Percentiles rank a stretch among this genome's conserved stretches.
These are phyloP conservation scores for Nemania diffusa DNA, from an alignment of 2,329 filamentous ascomycete species.

Conservation along the genomic window DNA sequence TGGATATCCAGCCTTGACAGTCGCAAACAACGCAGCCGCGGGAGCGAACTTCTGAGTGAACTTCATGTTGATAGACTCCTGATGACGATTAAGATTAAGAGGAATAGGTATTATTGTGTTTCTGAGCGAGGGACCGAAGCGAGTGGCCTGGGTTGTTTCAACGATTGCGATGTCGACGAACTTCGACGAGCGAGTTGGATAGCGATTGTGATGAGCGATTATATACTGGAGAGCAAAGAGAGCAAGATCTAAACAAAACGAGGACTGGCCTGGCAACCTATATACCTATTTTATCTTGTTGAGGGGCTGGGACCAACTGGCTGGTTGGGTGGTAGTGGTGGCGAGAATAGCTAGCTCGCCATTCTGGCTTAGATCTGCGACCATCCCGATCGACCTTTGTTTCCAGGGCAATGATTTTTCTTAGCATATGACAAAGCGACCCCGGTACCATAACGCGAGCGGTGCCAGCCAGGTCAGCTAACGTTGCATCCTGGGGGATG, in stretches of 20 bases:
- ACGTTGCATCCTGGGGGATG: conserved; percentile 25
- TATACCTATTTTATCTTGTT: conserved; percentile 39
- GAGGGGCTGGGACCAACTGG: conserved; percentile 34
- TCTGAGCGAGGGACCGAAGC: conserved; percentile 38
- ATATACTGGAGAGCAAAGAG: conserved; percentile 36
- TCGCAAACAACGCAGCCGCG: conserved; percentile 48
- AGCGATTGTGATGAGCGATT: conserved; percentile 44
- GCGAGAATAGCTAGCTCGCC: conserved; percentile 32
- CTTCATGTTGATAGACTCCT: conserved; percentile 50
- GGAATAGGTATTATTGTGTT: conserved; percentile 28
- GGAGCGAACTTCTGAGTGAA: conserved; percentile 49
- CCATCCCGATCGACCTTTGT: conserved; percentile 36
- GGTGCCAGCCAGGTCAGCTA: conserved; percentile 24
- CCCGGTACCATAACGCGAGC: conserved; percentile 1
- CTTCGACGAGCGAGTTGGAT: conserved; percentile 37
- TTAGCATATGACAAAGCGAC: conserved; percentile 20
- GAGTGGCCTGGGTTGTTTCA: conserved; percentile 33
- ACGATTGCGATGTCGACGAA: conserved; percentile 31
- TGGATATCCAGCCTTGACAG: conserved; percentile 42
- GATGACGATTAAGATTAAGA: conserved; percentile 40
- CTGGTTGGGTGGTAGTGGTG: conserved; percentile 40
- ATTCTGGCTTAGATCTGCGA: conserved; percentile 34
- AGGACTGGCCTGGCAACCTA: conserved; percentile 29
- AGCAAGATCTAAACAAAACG: conserved; percentile 29
- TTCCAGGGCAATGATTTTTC: conserved; percentile 37